Evolutionary conservation across 148 eudicot species (phyloP).

Genomic region (Gaultheria prostrata): DNA sequence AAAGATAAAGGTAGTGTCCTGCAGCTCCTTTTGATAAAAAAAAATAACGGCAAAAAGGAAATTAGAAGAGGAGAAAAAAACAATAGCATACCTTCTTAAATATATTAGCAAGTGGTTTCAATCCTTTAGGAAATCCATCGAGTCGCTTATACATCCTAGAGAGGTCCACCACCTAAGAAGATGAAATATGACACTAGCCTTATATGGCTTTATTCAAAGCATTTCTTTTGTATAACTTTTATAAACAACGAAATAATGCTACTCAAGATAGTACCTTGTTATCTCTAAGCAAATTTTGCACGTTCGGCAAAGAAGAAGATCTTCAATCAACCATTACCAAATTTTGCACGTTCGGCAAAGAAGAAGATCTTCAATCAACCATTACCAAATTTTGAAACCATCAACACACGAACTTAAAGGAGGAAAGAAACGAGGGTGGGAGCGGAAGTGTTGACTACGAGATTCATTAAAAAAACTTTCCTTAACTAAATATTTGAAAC

Average conservation of each 20-base stretch:
- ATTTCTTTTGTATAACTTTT: background rate
- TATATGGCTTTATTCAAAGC: background rate
- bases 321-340: slow-evolving; percentile 12
- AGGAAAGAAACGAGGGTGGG: background rate
- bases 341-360: slow-evolving; percentile 41
- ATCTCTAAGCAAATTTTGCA: slow-evolving; percentile 48
- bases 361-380: background rate
- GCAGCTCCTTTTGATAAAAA: background rate
- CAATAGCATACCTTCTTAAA: background rate
- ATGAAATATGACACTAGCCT: background rate
- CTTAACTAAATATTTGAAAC: background rate
- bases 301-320: slow-evolving; percentile 31
- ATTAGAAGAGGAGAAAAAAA: too few relatives aligned
- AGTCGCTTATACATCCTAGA: slow-evolving; percentile 51
- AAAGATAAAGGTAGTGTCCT: background rate
- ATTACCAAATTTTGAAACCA: background rate
- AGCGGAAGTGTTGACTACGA: background rate
- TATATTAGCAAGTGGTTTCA: slow-evolving; percentile 40
- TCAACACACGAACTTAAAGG: background rate
- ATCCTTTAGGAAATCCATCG: slow-evolving; percentile 32
- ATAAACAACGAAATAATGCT: background rate
- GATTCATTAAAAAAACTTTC: background rate
- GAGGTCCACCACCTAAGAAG: slow-evolving; percentile 34
- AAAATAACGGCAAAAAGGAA: background rate
- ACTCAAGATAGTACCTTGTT: slow-evolving; percentile 41